These are phyloP conservation scores for Pichiaceae sp. DNA, from an alignment of 1,139 yeast genomes.

Conservation along the genomic window DNA sequence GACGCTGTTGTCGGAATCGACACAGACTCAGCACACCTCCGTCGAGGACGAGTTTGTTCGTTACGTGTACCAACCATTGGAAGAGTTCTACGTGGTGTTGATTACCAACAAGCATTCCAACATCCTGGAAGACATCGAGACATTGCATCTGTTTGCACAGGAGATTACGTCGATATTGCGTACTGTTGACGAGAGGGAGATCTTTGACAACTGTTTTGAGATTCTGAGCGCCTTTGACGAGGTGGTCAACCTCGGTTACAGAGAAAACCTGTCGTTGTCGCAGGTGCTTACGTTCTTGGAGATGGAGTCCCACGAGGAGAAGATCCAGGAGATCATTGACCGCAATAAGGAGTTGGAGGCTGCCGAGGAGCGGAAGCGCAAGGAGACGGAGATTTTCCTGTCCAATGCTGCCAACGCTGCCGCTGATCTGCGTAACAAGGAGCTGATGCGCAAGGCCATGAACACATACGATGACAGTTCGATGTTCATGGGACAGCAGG, in stretches of 20 bases:
- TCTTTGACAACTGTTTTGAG: constrained; percentile 80
- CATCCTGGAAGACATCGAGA: constrained; percentile 89
- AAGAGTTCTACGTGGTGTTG: constrained; percentile 84
- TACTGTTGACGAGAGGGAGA: constrained; percentile 72
- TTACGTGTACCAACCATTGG: constrained; percentile 93
- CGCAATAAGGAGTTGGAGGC: constrained; percentile 96
- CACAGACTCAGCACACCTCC: constrained; percentile 81
- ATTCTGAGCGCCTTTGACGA: constrained; percentile 91
- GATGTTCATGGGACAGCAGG: constrained; percentile 7
- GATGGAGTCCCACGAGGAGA: constrained; percentile 98
- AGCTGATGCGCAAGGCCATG: constrained; percentile 51
- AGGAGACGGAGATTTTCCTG: constrained; percentile 48
- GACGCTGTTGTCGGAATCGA: constrained; percentile 56
- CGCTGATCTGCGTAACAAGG: constrained; percentile 77
- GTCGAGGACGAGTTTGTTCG: constrained; percentile 91
- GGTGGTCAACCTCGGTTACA: constrained; percentile 80
- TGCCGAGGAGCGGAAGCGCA: constrained; percentile 91
- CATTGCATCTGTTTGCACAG: constrained; percentile 78
- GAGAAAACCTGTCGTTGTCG: constrained; percentile 73
- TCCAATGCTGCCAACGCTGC: constrained; percentile 3
- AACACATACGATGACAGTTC: constrained; percentile 1
- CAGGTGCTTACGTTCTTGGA: constrained; percentile 89
- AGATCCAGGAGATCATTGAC: constrained; percentile 95
- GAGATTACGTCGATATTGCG: constrained; percentile 72
- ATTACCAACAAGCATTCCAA: constrained; percentile 89